Evolutionary conservation across 148 eudicot genomes (phyloP).

Genomic region (Beta vulgaris): DNA sequence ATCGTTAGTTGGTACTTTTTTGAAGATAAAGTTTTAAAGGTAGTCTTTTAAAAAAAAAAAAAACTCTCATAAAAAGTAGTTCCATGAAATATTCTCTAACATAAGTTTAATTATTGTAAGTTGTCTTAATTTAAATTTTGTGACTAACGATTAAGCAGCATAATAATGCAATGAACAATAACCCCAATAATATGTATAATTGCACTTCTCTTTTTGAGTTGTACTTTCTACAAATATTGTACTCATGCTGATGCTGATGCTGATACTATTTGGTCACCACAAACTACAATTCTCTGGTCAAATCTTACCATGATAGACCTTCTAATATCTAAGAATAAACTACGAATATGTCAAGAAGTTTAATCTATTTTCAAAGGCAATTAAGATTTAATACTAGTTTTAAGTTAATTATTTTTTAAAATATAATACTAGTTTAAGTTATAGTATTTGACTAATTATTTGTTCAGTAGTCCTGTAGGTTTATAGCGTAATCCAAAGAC

Average conservation of each 20-base stretch:
- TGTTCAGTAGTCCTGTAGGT: background rate
- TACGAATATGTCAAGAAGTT: background rate
- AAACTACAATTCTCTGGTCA: background rate
- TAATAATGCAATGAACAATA: too few relatives aligned
- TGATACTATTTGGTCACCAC: constrained; percentile 4
- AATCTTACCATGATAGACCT: background rate
- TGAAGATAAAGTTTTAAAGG: too few relatives aligned
- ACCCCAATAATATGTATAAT: too few relatives aligned
- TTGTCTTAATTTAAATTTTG: too few relatives aligned
- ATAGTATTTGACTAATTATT: background rate
- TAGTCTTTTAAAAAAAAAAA: too few relatives aligned
- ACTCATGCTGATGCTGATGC: background rate
- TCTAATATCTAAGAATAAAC: background rate
- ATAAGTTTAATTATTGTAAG: too few relatives aligned
- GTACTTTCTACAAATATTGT: background rate
- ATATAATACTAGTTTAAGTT: background rate
- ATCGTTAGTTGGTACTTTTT: too few relatives aligned
- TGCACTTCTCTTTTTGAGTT: too few relatives aligned
- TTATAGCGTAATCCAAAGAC: constrained; percentile 7
- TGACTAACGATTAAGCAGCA: too few relatives aligned
- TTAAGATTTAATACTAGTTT: background rate
- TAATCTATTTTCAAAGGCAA: background rate
- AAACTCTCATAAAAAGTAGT: too few relatives aligned
- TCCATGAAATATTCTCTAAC: too few relatives aligned
- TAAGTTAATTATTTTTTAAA: background rate